Evolutionary conservation across 176 grass and related monocot genomes (phyloP), one percentile per base, ranked within the genome.

Genomic region (Metroxylon sagu): DNA sequence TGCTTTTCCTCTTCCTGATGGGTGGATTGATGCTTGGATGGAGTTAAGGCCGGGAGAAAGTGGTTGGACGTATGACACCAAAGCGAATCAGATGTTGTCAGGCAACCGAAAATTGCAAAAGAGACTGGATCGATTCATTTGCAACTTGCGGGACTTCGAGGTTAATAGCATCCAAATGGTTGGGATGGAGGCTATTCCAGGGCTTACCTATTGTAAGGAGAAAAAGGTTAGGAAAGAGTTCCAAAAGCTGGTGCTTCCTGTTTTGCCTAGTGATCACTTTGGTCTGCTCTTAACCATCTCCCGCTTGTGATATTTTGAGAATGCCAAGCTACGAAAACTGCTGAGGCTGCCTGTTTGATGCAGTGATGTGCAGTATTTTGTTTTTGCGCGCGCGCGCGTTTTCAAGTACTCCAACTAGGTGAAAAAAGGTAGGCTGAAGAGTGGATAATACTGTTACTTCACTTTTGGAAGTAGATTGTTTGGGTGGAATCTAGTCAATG

Each of bases 241-340:
- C 18, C 52, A 17, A 18, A 71, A 69, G 65, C 48, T 90, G 23
- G 58, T 82, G 50, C 71, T 88, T n/a, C 87, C 87, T 48, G 80
- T 90, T 52, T 69, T 90, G 19, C 87, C 92, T 4, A 96, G 87
- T 4, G 87, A 96, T 52, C 92, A 96, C 61, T 96, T 82, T 39
- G 87, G 92, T 18, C 80, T 96, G 57, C 67, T 96, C 26, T 57
- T 82, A 60, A 90, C 74, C 6, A 68, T 88, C 49, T 65, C 56
- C 6, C 48, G 29, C 67, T 30, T n/a, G 18, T 68, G 65, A 68
- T 31, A 14, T 43, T 43, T 35, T 43, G 2, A 43, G 35, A 43
- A 43, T 35, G 35, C 7, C 35, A 43, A 43, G 10, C 35, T 43
- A 10, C 8, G 2, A 2, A 43, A 43, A 12, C 12, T 43, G 35